Evolutionary conservation across 768 basidiomycete species (phyloP).

Genomic region (Termitomyces sp.): DNA sequence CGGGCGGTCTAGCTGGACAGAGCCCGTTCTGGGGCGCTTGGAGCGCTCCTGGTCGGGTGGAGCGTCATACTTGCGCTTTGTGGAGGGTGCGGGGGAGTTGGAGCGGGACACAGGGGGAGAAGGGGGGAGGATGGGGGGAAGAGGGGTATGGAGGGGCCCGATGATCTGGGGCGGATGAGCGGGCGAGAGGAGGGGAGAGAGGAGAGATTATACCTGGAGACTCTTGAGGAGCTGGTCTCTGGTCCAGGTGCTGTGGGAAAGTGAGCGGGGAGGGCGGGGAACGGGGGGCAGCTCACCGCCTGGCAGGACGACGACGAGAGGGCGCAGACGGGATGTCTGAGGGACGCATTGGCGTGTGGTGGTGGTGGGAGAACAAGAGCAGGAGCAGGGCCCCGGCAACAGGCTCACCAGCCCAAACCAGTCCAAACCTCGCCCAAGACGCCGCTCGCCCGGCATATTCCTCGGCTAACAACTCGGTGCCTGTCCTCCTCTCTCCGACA

Average conservation of each 20-base stretch:
- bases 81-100: conserved; percentile 39
- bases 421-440: conserved; percentile 13
- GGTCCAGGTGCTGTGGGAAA: conserved; percentile 41
- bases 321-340: conserved; percentile 1
- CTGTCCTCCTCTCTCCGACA: not conserved
- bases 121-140: conserved; percentile 46
- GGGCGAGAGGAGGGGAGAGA: conserved; percentile 2
- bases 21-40: conserved; percentile 44
- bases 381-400: conserved; percentile 18
- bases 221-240: conserved; percentile 46
- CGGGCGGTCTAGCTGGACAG: conserved; percentile 20
- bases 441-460: conserved; percentile 13
- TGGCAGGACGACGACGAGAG: conserved; percentile 20
- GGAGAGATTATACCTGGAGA: conserved; percentile 37
- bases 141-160: conserved; percentile 35
- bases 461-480: conserved; percentile 15
- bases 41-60: conserved; percentile 34
- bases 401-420: conserved; percentile 16
- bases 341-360: conserved; percentile 24
- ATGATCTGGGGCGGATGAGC: conserved; percentile 31
- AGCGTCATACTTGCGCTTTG: conserved; percentile 47
- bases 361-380: conserved; percentile 44
- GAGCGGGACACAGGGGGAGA: conserved; percentile 51
- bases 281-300: conserved; percentile 28
- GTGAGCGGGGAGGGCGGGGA: conserved; percentile 13